Percentiles rank a stretch among this genome's conserved stretches.
Evolutionary conservation across 208 protist genomes (phyloP).

Genomic region (Leptomonas seymouri): DNA sequence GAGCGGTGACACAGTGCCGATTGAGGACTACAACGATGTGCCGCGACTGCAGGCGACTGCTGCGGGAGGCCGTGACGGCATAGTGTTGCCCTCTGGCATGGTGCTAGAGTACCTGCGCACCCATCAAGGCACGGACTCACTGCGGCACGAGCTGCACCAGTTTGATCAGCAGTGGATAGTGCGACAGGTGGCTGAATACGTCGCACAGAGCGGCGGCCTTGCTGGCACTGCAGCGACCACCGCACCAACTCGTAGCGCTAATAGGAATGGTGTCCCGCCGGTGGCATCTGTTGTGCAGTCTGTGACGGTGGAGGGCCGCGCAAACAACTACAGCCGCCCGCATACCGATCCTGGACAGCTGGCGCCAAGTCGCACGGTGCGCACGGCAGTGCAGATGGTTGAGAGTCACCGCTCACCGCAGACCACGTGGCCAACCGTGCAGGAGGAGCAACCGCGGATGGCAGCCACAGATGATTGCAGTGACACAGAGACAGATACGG

Average conservation of each 20-base stretch:
- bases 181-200: constrained; percentile 46
- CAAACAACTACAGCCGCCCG: constrained; percentile 87
- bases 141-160: constrained; percentile 73
- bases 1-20: constrained; percentile 63
- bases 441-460: constrained; percentile 25
- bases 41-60: constrained; percentile 61
- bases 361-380: constrained; percentile 48
- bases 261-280: background rate
- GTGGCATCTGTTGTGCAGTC: constrained; percentile 35
- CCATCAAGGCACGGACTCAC: constrained; percentile 76
- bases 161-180: constrained; percentile 38
- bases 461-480: background rate
- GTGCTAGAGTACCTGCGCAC: constrained; percentile 85
- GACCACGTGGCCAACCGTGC: constrained; percentile 1
- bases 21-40: constrained; percentile 54
- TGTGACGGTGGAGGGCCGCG: constrained; percentile 71
- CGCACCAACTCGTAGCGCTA: constrained; percentile 16
- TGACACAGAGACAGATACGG: constrained; percentile 22
- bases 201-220: constrained; percentile 25
- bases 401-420: constrained; percentile 20
- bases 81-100: constrained; percentile 76
- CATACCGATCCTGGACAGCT: constrained; percentile 47
- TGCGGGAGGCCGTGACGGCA: constrained; percentile 34
- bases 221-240: constrained; percentile 18
- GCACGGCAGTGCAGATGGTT: constrained; percentile 61